Base-by-base conservation (phyloP, 306 rosid species). In the Pterocarpus santalinus region DNA sequence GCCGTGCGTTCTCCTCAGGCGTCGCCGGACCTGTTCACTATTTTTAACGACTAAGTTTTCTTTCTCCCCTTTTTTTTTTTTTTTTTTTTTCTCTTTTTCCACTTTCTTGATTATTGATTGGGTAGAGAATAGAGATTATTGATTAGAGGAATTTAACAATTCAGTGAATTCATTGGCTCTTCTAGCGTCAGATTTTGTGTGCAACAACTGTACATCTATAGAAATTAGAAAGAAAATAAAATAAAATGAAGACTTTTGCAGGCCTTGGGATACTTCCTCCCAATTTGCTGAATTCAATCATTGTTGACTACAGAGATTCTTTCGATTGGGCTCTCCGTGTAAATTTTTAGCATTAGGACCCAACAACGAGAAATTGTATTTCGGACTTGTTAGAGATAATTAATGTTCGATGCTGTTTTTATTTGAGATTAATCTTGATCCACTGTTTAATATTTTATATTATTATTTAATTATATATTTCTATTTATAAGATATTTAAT, bases 1-100 rank as follows among this genome's bases (percentile, higher is more conserved):
- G 72, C 83, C 3, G 16, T 79, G 72, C 77, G 52, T 56, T 88
- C 93, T 72, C 92, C 93, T 15, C 81, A 83, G 36, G 85, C 92
- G 17, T 76, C 91, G 4, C 87, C 94, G 75, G 86, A 89, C 65
- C 8, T 84, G 39, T 90, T 87, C 82, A 78, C 43, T 71, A 77
- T 65, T 72, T 89, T 90, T 3, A 47, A 47, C 43, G 81, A 81
- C 79, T 90, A 13, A 12, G 76, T 61, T 61, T 15, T 33, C 66
- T 53, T 41, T 8, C 34, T 3, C 3, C 2, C 28, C 4, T 16
- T 13, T 41, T 33, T 5, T 5, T 4, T 8, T 7, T 16, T 13
- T 41, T 7, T 16, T 13, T 41, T 33, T 5, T 5, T 4, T 8
- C 28, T 15, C 2, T 44, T 14, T 65, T 41, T 77, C 30, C 51